Conservation (phyloP, 306 rosid genomes). For the Ammopiptanthus mongolicus region DNA sequence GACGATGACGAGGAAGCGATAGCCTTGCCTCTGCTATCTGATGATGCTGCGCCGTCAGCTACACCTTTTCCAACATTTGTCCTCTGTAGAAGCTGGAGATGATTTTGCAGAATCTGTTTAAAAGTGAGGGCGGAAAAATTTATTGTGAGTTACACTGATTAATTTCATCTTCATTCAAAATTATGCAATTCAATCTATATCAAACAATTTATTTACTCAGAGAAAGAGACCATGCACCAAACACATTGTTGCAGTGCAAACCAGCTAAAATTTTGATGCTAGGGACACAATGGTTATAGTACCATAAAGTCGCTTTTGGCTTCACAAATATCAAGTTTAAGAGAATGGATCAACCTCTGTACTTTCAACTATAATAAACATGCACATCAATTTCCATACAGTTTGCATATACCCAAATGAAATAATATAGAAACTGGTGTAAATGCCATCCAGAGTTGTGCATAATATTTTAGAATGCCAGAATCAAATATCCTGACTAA, state of each 20-base stretch:
- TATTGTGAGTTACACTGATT: background rate
- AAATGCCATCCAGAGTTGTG: background rate
- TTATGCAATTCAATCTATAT: constrained; percentile 1
- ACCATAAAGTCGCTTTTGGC: background rate
- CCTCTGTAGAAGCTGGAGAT: constrained; percentile 53
- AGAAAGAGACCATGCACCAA: background rate
- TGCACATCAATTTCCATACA: background rate
- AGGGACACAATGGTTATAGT: background rate
- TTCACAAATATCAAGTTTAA: background rate
- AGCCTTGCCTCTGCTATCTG: constrained; percentile 57
- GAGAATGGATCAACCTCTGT: background rate
- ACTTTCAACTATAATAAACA: background rate
- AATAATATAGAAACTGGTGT: background rate
- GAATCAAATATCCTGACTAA: background rate
- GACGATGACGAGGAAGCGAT: constrained; percentile 32
- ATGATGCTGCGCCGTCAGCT: constrained; percentile 23
- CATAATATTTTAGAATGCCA: background rate
- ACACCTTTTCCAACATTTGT: constrained; percentile 28
- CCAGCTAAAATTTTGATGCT: background rate
- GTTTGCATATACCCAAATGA: background rate
- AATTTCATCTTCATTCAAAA: constrained; percentile 3
- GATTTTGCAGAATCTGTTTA: constrained; percentile 56
- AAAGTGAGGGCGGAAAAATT: background rate
- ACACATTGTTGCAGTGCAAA: background rate
- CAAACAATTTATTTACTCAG: background rate